Base-by-base conservation (phyloP, 169 alveolate species). In the Eimeria sp. region DNA sequence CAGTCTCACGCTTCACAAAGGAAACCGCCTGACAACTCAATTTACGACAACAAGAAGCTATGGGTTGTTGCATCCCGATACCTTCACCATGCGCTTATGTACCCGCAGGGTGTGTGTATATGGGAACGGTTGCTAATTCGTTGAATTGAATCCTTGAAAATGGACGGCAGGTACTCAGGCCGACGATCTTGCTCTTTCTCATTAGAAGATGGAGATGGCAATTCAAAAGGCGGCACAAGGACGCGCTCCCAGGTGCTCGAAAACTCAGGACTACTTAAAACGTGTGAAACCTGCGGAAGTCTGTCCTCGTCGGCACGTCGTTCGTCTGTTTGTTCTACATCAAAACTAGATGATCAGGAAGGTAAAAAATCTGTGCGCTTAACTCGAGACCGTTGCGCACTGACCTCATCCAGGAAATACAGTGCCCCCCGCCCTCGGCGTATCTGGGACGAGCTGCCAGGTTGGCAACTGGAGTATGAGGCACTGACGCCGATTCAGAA, bases 401-500 rank as follows among this genome's bases (percentile, higher is more conserved):
- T 47, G 70, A n/a, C 57, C 75, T 54, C 91, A 34, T 87, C 83
- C n/a, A 87, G n/a, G 49, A n/a, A 9, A 63, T 18, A 27, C 61
- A 43, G 67, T 43, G 43, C 63, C 27, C 14, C 51, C n/a, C 47
- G 45, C 14, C 27, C 51, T 30, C 82, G 83, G 49, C 93, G 93
- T 57, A 87, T 87, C 80, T 87, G 93, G 93, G 51, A 61, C n/a
- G 65, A 58, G 45, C 45, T 87, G 13, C 93, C 93, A 20, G 93
- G 65, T 25, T 87, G 93, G 93, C 51, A 40, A 40, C 54, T 87
- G 63, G 93, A 87, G 67, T 87, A 40, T 40, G 75, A 87, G 34
- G 57, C 65, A 40, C 82, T 87, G 65, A 87, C 93, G 43, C 61
- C 83, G 9, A 87, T 87, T 87, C 93, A 87, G 93, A 61, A 87